Evolutionary conservation across 2,329 filamentous ascomycete species (phyloP).

Genomic region (Lizonia empirigonia): DNA sequence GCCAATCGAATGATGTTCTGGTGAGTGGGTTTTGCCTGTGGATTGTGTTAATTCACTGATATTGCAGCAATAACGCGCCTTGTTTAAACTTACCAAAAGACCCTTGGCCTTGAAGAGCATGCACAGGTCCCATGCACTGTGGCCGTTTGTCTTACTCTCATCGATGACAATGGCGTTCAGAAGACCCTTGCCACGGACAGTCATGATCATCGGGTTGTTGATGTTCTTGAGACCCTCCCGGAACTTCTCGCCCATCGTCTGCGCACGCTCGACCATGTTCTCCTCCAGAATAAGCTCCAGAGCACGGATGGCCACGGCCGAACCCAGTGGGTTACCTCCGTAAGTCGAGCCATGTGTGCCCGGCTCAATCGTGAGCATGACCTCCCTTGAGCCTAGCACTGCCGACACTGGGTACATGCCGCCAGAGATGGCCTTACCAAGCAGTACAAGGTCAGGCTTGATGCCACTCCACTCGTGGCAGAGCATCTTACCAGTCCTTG

Average conservation of each 20-base stretch:
- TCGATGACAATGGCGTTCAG: conserved; percentile 97
- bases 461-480: conserved; percentile 94
- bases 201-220: conserved; percentile 78
- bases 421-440: conserved; percentile 97
- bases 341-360: conserved; percentile 99
- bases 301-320: conserved; percentile 92
- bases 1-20: conserved; percentile 98
- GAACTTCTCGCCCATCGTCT: conserved; percentile 81
- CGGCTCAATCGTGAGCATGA: conserved; percentile 95
- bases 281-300: conserved; percentile 94
- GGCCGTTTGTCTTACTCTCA: conserved; percentile 81
- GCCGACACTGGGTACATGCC: conserved; percentile 99
- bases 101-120: conserved; percentile 96
- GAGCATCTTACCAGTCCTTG: conserved; percentile 89
- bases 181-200: conserved; percentile 87
- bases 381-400: conserved; percentile 83
- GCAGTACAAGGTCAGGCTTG: conserved; percentile 91
- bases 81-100: conserved; percentile 70
- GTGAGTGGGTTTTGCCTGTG: conserved; percentile 94
- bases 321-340: conserved; percentile 93
- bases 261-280: conserved; percentile 80
- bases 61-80: conserved; percentile 50
- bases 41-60: conserved; percentile 34
- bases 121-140: conserved; percentile 95
- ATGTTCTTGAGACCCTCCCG: conserved; percentile 77